Evolutionary conservation across 768 basidiomycete genomes (phyloP), one percentile per base, ranked within the genome.

Genomic region (Phlebiopsis flavidoalba): DNA sequence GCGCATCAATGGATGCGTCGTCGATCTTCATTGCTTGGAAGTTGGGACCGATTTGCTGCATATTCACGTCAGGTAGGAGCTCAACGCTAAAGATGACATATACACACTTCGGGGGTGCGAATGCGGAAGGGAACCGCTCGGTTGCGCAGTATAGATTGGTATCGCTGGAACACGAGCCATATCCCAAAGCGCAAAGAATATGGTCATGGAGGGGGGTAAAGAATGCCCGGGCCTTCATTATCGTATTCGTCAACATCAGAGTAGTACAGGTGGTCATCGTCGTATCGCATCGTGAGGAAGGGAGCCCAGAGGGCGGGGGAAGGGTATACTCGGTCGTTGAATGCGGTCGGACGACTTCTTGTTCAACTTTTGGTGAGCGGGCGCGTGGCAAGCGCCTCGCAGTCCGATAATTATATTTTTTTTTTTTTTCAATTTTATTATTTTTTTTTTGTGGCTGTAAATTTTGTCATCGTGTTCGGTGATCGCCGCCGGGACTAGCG

Each of bases 161-260:
- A 88, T 46, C 89, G 84, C 74, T 84, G 77, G 66, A 86, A 82
- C 49, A 93, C 88, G 26, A 92, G 78, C 78, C 85, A 92, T 62
- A 93, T 91, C 47, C 91, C 90, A 60, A n/a, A 89, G 77, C 43
- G 82, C 88, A 64, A 91, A 84, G 76, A 89, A 90, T 31, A 85
- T 69, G 1, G 86, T 80, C 24, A 91, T 75, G 35, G n/a, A n/a
- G n/a, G n/a, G n/a, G 85, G 80, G 73, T 87, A 89, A 53, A 89
- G 63, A 52, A 87, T 77, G 72, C 88, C 87, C 72, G 64, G 76
- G 49, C 64, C 66, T 26, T 71, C 70, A 62, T 69, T 70, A 50
- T 69, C 69, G 48, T 81, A 67, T 11, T 68, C 67, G 52, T 63
- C 60, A 65, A 67, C 63, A 48, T 61, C 56, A 17, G 35, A 15